Conservation (phyloP, 495 filamentous ascomycete genomes). For the Penicillium cosmopolitanum region DNA sequence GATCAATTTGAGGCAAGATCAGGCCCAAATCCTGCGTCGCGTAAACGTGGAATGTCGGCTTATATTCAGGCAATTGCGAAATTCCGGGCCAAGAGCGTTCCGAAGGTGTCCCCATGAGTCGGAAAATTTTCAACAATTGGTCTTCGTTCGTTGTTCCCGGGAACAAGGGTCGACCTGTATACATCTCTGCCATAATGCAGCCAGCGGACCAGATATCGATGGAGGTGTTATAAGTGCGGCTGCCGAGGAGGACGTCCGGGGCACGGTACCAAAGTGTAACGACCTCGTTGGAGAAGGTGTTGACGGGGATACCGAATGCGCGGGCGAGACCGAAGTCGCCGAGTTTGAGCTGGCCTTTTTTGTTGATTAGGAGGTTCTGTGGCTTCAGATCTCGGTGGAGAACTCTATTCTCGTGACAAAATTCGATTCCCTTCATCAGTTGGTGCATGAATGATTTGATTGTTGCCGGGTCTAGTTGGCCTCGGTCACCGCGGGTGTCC, state of each 20-base stretch:
- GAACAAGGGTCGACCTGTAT: constrained; percentile 89
- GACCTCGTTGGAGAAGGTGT: constrained; percentile 97
- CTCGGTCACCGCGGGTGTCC: constrained; percentile 84
- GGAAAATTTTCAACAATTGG: constrained; percentile 93
- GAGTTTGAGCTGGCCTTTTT: constrained; percentile 88
- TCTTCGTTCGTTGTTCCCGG: constrained; percentile 96
- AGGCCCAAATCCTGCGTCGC: constrained; percentile 87
- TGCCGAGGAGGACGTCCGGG: constrained; percentile 89
- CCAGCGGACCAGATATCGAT: constrained; percentile 98
- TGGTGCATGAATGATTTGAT: constrained; percentile 99
- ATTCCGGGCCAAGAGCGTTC: constrained; percentile 94
- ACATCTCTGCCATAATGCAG: constrained; percentile 99
- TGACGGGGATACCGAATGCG: constrained; percentile 95
- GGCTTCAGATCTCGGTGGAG: constrained; percentile 96
- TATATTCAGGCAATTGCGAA: constrained; percentile 89
- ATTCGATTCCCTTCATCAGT: constrained; percentile 89
- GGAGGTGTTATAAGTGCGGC: constrained; percentile 91
- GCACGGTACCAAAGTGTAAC: constrained; percentile 97
- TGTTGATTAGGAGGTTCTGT: constrained; percentile 93
- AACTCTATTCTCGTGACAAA: constrained; percentile 95
- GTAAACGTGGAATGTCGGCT: constrained; percentile 89
- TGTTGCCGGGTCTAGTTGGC: constrained; percentile 77
- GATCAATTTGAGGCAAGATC: constrained; percentile 90
- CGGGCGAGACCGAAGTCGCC: constrained; percentile 92
- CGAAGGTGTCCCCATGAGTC: constrained; percentile 93